Percentiles rank a stretch among this genome's conserved stretches.
Conservation (phyloP, 257 asterid species). For the Mentha longifolia region DNA sequence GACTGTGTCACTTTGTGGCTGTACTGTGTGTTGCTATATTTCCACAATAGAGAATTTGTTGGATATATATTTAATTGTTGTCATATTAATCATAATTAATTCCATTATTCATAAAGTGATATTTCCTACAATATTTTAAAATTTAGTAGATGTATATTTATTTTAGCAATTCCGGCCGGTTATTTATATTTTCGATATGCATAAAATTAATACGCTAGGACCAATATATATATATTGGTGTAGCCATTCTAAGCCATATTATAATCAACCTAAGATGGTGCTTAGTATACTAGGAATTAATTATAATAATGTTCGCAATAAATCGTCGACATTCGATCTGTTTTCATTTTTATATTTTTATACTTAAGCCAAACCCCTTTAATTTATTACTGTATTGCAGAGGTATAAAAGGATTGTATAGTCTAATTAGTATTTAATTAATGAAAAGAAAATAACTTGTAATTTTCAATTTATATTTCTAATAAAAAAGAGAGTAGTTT, state of each 20-base stretch:
- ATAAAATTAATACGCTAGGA: too few relatives aligned
- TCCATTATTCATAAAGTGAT: neutral
- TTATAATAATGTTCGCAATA: conserved; percentile 27
- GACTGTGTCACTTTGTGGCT: conserved; percentile 42
- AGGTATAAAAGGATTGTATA: neutral
- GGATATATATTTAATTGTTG: neutral
- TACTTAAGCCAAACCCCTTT: neutral
- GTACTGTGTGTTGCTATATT: conserved; percentile 26
- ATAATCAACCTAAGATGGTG: neutral
- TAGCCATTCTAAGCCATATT: neutral
- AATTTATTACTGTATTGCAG: neutral
- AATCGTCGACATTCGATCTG: conserved; percentile 32
- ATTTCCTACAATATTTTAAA: too few relatives aligned
- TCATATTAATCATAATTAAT: too few relatives aligned
- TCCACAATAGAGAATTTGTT: conserved; percentile 36
- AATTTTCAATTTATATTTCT: neutral
- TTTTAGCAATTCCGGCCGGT: too few relatives aligned
- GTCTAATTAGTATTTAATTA: neutral
- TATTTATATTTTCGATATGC: too few relatives aligned
- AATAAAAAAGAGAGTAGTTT: neutral
- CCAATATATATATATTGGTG: too few relatives aligned
- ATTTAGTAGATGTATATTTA: too few relatives aligned
- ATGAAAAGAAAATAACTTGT: neutral
- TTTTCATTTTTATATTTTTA: conserved; percentile 7
- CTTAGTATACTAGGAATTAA: neutral